Evolutionary conservation across 495 filamentous ascomycete species (phyloP).

Genomic region (Rusavskia elegans): DNA sequence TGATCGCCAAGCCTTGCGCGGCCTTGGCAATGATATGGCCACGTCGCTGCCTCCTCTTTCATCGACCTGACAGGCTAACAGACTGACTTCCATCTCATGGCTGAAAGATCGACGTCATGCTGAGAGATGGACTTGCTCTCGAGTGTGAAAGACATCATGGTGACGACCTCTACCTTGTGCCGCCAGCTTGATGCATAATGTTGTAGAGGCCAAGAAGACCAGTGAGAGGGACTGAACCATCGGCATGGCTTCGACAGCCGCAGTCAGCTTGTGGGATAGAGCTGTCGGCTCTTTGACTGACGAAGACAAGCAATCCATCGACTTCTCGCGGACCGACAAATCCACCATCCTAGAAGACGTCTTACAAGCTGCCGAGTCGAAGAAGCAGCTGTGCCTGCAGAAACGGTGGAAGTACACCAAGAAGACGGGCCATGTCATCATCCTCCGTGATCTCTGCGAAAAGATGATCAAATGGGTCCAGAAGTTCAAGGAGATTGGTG

Average conservation of each 20-base stretch:
- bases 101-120: too few species aligned
- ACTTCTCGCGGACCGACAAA: neutral
- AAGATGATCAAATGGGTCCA: constrained; percentile 10
- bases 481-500: constrained; percentile 13
- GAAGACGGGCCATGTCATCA: constrained; percentile 1
- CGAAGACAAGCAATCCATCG: neutral
- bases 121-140: too few species aligned
- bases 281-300: neutral
- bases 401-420: constrained; percentile 8
- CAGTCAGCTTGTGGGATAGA: neutral
- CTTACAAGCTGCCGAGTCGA: constrained; percentile 2
- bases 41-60: too few species aligned
- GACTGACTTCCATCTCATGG: too few species aligned
- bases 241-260: neutral
- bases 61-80: too few species aligned
- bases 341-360: constrained; percentile 4
- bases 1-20: too few species aligned
- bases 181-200: too few species aligned
- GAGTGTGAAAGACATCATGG: too few species aligned
- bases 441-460: constrained; percentile 11
- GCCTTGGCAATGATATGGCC: too few species aligned
- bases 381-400: constrained; percentile 5
- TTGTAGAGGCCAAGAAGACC: too few species aligned
- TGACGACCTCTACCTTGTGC: too few species aligned
- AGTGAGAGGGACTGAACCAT: neutral